Evolutionary conservation across 208 protist genomes (phyloP).

Genomic region (Wallacemonas sp.): DNA sequence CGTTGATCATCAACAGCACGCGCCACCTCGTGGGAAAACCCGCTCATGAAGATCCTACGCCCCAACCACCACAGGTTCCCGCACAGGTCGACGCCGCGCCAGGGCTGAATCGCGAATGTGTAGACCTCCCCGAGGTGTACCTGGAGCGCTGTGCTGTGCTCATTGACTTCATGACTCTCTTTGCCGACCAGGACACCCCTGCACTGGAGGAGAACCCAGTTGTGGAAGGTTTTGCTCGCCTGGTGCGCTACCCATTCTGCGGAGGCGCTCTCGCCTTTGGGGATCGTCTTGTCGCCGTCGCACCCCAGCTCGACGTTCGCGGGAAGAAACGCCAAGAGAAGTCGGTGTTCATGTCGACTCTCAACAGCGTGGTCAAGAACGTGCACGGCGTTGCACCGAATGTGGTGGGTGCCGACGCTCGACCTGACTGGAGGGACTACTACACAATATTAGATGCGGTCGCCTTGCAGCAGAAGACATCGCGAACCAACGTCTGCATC

Average conservation of each 20-base stretch:
- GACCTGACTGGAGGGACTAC: neutral
- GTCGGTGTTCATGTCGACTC: neutral
- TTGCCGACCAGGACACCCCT: neutral
- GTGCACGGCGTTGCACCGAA: neutral
- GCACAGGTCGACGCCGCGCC: neutral
- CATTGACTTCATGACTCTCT: conserved; percentile 22
- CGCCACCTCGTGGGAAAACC: neutral
- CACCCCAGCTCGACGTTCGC: neutral
- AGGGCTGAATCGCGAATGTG: no score
- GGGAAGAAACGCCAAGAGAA: neutral
- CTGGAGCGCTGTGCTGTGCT: conserved; percentile 37
- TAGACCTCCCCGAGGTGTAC: conserved; percentile 12
- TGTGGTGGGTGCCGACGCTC: neutral
- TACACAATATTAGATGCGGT: neutral
- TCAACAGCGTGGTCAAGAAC: neutral
- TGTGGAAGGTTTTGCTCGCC: conserved; percentile 19
- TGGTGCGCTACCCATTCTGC: conserved; percentile 23
- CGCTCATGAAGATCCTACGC: no score
- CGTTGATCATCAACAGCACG: neutral
- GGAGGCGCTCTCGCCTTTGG: neutral
- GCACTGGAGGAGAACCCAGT: conserved; percentile 9
- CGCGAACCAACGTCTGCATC: neutral
- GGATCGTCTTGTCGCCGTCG: neutral
- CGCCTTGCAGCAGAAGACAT: neutral
- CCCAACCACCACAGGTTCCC: no score